Evolutionary conservation across 169 alveolate genomes (phyloP), one percentile per base, ranked within the genome.

Genomic region (Plasmodium sp.): DNA sequence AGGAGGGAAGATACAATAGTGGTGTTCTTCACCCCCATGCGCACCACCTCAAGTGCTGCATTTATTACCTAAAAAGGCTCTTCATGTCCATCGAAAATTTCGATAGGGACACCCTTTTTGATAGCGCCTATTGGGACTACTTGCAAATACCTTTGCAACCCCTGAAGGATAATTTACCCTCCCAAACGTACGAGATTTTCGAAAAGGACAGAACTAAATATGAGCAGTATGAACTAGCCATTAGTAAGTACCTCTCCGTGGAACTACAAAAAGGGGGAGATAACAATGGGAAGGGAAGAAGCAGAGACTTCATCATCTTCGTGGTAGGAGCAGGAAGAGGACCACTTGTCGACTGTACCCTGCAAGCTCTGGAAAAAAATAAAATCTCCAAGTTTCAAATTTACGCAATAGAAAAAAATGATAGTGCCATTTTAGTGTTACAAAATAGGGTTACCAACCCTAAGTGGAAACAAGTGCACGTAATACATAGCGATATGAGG

Each of bases 291-390:
- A 27, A 77, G 43, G 80, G 34, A 5, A 80, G 12, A n/a, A 16
- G 33, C 39, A 43, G 85, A 85, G 62, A 92, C 73, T 16, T 82
- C 43, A 33, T 48, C 12, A 92, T 96, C 16, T 95, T 95, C 82
- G 96, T 96, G n/a, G 96, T 95, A 5, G 98, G 98, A 0, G 97
- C 97, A 41, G 98, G 98, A 3, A 95, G 98, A 92, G 98, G 98
- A 18, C 98, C 97, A 0, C 56, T 96, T 71, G 97, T 96, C 16
- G 97, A 96, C 5, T 84, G 95, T 39, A 81, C 93, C 54, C 18
- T 96, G 80, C 54, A 73, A 43, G 97, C 97, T 3, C 81, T 95
- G n/a, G 91, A 75, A 92, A 81, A 81, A 73, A 77, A 92, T 92
- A 74, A 92, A 54, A 92, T 92, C 33, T 43, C 51, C 16, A 93